Conservation (phyloP, 306 rosid genomes). For the Pachyrhizus erosus region DNA sequence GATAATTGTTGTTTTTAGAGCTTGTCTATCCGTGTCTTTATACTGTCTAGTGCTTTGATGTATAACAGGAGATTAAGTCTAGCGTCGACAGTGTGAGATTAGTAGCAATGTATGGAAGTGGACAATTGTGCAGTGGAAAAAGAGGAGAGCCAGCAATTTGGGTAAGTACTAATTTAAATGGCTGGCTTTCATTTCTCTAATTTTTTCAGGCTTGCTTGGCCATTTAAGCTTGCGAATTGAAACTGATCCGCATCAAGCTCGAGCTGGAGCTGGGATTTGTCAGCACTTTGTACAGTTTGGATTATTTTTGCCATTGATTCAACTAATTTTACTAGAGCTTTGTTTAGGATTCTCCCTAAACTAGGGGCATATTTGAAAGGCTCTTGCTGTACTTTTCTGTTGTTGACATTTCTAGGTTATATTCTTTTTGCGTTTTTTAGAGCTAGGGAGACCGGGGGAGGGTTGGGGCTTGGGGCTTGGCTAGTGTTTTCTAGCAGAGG, state of each 20-base stretch:
- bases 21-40: conserved; percentile 51
- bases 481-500: conserved; percentile 16
- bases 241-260: conserved; percentile 36
- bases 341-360: conserved; percentile 36
- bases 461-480: not conserved
- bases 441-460: not conserved
- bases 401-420: not conserved
- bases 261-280: not conserved
- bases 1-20: not conserved
- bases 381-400: not conserved
- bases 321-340: conserved; percentile 7
- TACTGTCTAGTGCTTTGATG: conserved; percentile 40
- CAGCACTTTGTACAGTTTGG: conserved; percentile 41
- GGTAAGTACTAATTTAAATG: conserved; percentile 79
- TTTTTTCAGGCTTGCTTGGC: conserved; percentile 64
- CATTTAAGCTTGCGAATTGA: conserved; percentile 36
- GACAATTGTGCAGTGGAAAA: not conserved
- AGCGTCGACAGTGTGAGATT: conserved; percentile 52
- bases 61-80: conserved; percentile 62
- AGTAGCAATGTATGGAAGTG: not conserved
- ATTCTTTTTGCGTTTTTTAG: not conserved
- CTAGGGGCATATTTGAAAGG: conserved; percentile 25
- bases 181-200: conserved; percentile 75
- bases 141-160: conserved; percentile 62
- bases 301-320: not conserved